Evolutionary conservation across 176 grass and related monocot genomes (phyloP), one percentile per base, ranked within the genome.

Genomic region (Oropetium thomaeum): DNA sequence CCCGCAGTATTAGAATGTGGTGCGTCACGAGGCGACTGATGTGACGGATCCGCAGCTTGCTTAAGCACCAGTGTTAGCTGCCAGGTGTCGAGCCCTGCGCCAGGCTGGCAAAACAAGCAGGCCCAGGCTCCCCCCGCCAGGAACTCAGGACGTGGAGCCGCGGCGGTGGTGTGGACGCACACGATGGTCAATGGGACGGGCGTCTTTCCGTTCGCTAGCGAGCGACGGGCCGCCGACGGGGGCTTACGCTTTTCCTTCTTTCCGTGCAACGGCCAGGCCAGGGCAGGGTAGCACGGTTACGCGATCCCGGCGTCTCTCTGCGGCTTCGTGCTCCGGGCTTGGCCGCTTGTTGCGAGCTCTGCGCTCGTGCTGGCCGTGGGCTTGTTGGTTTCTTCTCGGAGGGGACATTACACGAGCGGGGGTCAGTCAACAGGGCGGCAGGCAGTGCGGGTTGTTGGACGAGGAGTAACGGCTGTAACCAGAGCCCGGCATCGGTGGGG

Each of bases 41-140:
- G 39, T 23, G 39, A 75, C 19, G 17, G 58, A 5, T 10, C 27
- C 22, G 27, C 58, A 32, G 38, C 5, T 59, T 16, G 51, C 26
- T 31, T 48, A 33, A 70, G 44, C 67, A 6, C 66, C 15, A 12
- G 2, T 13, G 6, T 23, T 1, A 45, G 7, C 2, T 25, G 38
- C 9, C 71, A 75, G 26, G 57, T 62, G 39, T 38, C 8, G n/a
- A 62, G 17, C 28, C 22, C 35, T 61, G 87, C 76, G 71, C 64
- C 58, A 71, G 43, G 55, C 13, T 66, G 79, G 84, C 80, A 81
- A 83, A 84, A 76, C 43, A 25, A 77, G 62, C 54, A 52, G 48
- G 58, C 51, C 61, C 20, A 52, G 20, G 49, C 20, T 22, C 7
- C 49, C n/a, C n/a, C n/a, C n/a, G n/a, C n/a, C n/a, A n/a, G n/a